These are phyloP conservation scores for Licmophora abbreviata DNA, from an alignment of 108 stramenopile genomes.

Conservation along the genomic window DNA sequence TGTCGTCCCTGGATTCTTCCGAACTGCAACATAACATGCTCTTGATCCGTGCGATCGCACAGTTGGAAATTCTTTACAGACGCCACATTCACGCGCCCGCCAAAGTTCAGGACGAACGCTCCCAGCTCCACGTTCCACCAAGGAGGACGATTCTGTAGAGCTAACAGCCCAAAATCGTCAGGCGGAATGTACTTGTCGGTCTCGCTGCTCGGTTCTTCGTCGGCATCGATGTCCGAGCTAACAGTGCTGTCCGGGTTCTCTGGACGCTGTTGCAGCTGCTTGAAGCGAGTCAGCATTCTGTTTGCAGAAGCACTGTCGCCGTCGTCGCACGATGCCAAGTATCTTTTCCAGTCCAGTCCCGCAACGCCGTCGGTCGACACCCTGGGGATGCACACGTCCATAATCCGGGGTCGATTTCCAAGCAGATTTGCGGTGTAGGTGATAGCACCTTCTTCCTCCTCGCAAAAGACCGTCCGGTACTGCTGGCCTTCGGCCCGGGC, in stretches of 20 bases:
- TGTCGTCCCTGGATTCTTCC: constrained; percentile 84
- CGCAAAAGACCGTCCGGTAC: constrained; percentile 11
- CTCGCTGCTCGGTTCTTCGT: background rate
- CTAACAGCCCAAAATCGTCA: constrained; percentile 55
- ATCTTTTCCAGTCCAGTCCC: constrained; percentile 35
- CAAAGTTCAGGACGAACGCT: constrained; percentile 86
- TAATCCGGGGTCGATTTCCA: constrained; percentile 78
- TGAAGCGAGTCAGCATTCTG: constrained; percentile 61
- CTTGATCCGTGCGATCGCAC: constrained; percentile 66
- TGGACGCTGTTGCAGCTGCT: constrained; percentile 44
- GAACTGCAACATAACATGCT: constrained; percentile 80
- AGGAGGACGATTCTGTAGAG: constrained; percentile 77
- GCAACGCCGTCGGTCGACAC: constrained; percentile 34
- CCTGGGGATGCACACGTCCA: constrained; percentile 86
- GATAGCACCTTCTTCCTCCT: constrained; percentile 72
- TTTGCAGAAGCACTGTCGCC: constrained; percentile 13
- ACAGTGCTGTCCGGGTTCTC: constrained; percentile 3
- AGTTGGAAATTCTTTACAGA: constrained; percentile 88
- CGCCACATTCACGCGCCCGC: constrained; percentile 80
- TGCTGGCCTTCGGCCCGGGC: background rate
- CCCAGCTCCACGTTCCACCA: constrained; percentile 87
- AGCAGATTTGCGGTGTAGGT: constrained; percentile 82
- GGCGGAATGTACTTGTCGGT: too few relatives aligned
- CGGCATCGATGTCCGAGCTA: background rate
- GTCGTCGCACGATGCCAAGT: constrained; percentile 18